phyloP scores from a whole-genome alignment of 306 rosid species.

The Acacia acuminata region DNA sequence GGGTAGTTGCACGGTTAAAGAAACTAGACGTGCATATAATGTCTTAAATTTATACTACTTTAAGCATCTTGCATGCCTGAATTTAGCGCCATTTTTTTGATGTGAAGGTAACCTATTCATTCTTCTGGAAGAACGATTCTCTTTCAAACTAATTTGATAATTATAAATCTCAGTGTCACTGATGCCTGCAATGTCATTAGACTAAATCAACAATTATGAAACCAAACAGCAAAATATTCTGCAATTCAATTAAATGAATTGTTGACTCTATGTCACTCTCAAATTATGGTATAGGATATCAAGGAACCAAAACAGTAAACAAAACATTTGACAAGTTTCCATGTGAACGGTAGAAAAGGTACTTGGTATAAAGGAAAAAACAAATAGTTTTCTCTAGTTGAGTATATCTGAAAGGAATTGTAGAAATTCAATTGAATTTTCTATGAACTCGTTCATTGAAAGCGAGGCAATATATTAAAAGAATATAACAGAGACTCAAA shows the following conservation, averaged over 20 bases:
- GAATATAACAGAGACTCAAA: background rate
- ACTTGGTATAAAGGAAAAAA: background rate
- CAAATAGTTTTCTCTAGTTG: background rate
- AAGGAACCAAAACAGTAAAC: background rate
- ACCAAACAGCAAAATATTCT: background rate
- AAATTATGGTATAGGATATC: constrained; percentile 4
- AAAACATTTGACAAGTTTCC: constrained; percentile 17
- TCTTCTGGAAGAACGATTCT: constrained; percentile 52
- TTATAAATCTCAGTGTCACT: constrained; percentile 49
- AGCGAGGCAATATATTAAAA: background rate
- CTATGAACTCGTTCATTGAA: background rate
- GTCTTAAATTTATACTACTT: constrained; percentile 19
- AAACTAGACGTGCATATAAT: constrained; percentile 16
- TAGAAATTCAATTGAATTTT: background rate
- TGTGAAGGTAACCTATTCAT: constrained; percentile 55
- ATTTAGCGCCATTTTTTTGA: constrained; percentile 70
- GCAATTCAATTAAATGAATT: background rate
- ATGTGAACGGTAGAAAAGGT: background rate
- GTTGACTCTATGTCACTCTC: constrained; percentile 17
- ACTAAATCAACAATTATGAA: constrained; percentile 15
- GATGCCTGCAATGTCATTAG: constrained; percentile 55
- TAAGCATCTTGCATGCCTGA: constrained; percentile 61
- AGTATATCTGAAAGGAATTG: background rate
- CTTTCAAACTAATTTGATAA: constrained; percentile 61
- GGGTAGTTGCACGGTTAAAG: constrained; percentile 15